Base-by-base conservation (phyloP, 1,284 basidiomycete genomes). In the Volvariella volvacea region DNA sequence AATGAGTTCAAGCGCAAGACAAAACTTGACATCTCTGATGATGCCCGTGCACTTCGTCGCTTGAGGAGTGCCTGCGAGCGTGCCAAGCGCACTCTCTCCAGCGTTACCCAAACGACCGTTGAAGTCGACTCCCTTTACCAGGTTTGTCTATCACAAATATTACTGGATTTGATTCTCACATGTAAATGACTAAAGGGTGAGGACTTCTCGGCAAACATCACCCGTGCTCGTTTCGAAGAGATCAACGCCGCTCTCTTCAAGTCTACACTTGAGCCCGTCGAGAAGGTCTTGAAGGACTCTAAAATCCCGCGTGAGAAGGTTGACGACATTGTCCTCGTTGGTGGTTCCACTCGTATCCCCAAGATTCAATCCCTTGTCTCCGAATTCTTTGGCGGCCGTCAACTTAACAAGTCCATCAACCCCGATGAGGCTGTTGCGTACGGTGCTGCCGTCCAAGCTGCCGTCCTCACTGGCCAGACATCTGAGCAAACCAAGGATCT, bases 161-260 rank as follows among this genome's bases (percentile, higher is more conserved):
- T 17, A 3, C 22, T 34, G 21, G 22, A 14, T 45, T 20, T 19
- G 17, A 8, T 21, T 25, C 16, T 28, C 15, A 16, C 16, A 51
- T 45, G 10, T 22, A 51, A 40, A 19, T 42, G 41, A 33, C 39
- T 20, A 21, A 49, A 86, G 83, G 86, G 88, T 50, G 86, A 88
- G 62, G 93, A 97, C 74, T 97, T 97, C 78, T 92, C 88, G 41
- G 84, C 93, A 59, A 92, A 85, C 70, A 94, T 97, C 69, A 93
- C 92, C 57, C 92, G 96, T 82, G 96, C 96, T 58, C 92, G 94
- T 67, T 99, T 99, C 75, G 96, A 99, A 74, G 95, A 99, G 76
- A 95, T 99, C 76, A 97, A 97, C 67, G 91, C 91, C 51, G 59
- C 70, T 42, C 73, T 87, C 62, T 99, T 99, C 85, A 94, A 94